Evolutionary conservation across 2,329 filamentous ascomycete genomes (phyloP).

Genomic region (Diaporthe sp.): DNA sequence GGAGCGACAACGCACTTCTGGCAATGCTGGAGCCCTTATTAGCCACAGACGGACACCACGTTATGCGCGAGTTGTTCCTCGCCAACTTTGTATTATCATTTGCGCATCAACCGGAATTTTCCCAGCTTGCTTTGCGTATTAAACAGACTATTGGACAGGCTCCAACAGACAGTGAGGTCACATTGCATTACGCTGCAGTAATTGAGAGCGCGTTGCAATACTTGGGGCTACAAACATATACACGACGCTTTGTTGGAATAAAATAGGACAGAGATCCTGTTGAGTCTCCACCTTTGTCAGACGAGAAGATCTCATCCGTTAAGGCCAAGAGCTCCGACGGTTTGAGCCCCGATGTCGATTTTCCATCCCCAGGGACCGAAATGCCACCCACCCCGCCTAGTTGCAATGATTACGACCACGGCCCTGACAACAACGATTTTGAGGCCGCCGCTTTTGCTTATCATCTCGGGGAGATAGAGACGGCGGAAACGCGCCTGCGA

Average conservation of each 20-base stretch:
- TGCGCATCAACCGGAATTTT: conserved; percentile 4
- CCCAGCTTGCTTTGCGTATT: neutral
- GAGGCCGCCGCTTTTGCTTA: conserved; percentile 11
- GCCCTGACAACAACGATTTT: neutral
- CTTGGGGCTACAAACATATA: conserved; percentile 12
- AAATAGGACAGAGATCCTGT: neutral
- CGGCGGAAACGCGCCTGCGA: conserved; percentile 14
- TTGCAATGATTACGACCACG: neutral
- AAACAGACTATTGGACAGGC: neutral
- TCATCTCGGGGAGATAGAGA: conserved; percentile 7
- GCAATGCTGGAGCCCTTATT: conserved; percentile 22
- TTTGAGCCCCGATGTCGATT: conserved; percentile 3
- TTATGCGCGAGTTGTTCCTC: conserved; percentile 9
- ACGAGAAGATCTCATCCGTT: neutral
- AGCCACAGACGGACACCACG: neutral
- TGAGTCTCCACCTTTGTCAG: neutral
- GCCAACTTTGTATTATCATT: conserved; percentile 22
- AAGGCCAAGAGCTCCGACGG: neutral
- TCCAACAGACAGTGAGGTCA: neutral
- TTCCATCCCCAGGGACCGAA: neutral
- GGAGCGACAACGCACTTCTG: conserved; percentile 24
- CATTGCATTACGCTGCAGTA: neutral
- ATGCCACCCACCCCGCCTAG: conserved; percentile 1
- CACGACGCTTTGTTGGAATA: conserved; percentile 2
- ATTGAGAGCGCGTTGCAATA: neutral